Base-by-base conservation (phyloP, 768 basidiomycete species). In the Kwoniella botswanensis region DNA sequence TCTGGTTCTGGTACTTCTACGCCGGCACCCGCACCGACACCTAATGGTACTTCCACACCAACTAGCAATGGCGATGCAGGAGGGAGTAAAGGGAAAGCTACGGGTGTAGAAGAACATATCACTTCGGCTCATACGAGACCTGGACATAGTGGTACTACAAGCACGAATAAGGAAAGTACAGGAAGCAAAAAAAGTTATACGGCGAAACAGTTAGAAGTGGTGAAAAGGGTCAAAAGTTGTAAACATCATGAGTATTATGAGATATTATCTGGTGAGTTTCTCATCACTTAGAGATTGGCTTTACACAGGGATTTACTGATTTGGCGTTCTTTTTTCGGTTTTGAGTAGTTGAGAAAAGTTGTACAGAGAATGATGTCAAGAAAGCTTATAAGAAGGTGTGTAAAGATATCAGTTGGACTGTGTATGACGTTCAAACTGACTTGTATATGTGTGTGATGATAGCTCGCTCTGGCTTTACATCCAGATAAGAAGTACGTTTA, bases 371-470 rank as follows among this genome's bases (percentile, higher is more conserved):
- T 24, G 83, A 84, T 63, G 77, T 84, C 21, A 82, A 97, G 87
- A 94, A 93, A 85, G 94, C 95, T 9, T 98, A 98, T 86, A 88
- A 94, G 65, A 98, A 97, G 89, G 94, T 96, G 66, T 67, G 86
- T 74, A 35, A 35, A 35, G 35, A 35, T 35, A 35, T 35, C 35
- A 35, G 7, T 35, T 35, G 35, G 35, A 35, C 35, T 35, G 35
- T 35, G 35, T 35, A 35, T 35, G 35, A 35, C 35, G 35, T 35
- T 35, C 35, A 35, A 9, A 35, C 7, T 35, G 35, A 35, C 35
- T 35, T 35, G 35, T 9, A 35, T 35, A 35, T 35, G 35, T 9
- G 35, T 56, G 11, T 24, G 26, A 29, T 58, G 3, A 29, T 74
- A 94, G 93, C 87, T 96, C 71, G 94, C 94, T 50, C 86, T 97